Conservation (phyloP, 1,284 basidiomycete genomes). For the Ceratorhiza oryzae-sativae region DNA sequence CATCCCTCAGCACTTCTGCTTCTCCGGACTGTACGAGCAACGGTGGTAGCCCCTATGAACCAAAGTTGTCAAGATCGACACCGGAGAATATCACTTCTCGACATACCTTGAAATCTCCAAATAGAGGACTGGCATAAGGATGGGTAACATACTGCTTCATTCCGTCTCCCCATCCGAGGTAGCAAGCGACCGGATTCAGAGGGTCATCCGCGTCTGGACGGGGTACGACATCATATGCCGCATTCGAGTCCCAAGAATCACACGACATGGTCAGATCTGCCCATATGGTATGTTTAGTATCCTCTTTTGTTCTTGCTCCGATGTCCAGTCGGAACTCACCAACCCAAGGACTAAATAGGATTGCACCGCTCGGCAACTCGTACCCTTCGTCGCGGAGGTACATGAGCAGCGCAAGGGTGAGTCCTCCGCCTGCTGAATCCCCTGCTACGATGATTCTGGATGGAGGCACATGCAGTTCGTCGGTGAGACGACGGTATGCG, state of each 20-base stretch:
- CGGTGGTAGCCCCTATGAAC: constrained; percentile 73
- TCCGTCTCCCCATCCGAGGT: constrained; percentile 78
- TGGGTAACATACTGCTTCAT: constrained; percentile 87
- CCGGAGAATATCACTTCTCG: not conserved
- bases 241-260: constrained; percentile 96
- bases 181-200: constrained; percentile 91
- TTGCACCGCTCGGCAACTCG: constrained; percentile 79
- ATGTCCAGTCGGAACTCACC: constrained; percentile 59
- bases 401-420: constrained; percentile 86
- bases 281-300: not conserved
- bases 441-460: constrained; percentile 89
- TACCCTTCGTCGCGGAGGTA: constrained; percentile 90
- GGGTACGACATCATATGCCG: constrained; percentile 81
- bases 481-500: constrained; percentile 85
- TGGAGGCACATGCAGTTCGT: constrained; percentile 89
- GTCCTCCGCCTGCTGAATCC: constrained; percentile 92
- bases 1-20: constrained; percentile 91
- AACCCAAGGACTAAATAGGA: constrained; percentile 94
- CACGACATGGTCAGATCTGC: constrained; percentile 93
- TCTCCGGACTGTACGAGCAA: constrained; percentile 94
- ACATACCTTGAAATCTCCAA: constrained; percentile 75
- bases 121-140: constrained; percentile 96
- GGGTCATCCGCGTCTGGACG: constrained; percentile 79
- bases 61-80: not conserved
- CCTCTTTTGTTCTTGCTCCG: not conserved